These are phyloP conservation scores for Coniochaeta hoffmannii DNA, from an alignment of 2,329 filamentous ascomycete species.

Conservation along the genomic window DNA sequence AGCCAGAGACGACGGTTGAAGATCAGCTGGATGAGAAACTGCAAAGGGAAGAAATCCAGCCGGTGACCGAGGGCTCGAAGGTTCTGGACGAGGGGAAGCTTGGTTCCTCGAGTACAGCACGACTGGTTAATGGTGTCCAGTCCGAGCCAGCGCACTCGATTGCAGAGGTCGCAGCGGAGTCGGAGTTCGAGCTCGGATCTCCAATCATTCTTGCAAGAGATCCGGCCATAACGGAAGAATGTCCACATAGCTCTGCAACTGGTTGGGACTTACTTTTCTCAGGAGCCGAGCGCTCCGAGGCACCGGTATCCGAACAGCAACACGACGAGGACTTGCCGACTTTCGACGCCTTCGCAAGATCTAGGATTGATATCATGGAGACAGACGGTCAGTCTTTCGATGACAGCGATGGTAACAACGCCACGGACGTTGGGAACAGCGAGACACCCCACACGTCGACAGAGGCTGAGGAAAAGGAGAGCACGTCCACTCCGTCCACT, in stretches of 20 bases:
- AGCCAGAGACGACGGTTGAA: neutral
- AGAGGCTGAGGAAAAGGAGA: neutral
- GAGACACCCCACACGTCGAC: neutral
- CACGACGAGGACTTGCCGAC: neutral
- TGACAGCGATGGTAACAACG: neutral
- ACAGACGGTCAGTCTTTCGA: neutral
- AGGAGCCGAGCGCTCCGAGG: neutral
- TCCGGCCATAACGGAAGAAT: neutral
- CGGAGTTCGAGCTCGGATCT: neutral
- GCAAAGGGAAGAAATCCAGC: neutral
- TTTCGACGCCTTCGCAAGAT: neutral
- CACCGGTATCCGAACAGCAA: neutral
- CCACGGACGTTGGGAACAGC: neutral
- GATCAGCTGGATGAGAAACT: neutral
- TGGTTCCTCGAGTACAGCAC: neutral
- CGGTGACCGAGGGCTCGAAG: neutral
- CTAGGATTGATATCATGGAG: neutral
- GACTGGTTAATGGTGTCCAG: neutral
- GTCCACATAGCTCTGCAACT: neutral
- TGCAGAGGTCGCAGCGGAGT: neutral
- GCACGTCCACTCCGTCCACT: slow-evolving; percentile 18
- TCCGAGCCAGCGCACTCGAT: neutral
- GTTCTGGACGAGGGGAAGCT: neutral
- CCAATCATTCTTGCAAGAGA: neutral
- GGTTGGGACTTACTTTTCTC: neutral